Evolutionary conservation across 2,329 filamentous ascomycete genomes (phyloP), one percentile per base, ranked within the genome.

Genomic region (Aspergillus udagawae): DNA sequence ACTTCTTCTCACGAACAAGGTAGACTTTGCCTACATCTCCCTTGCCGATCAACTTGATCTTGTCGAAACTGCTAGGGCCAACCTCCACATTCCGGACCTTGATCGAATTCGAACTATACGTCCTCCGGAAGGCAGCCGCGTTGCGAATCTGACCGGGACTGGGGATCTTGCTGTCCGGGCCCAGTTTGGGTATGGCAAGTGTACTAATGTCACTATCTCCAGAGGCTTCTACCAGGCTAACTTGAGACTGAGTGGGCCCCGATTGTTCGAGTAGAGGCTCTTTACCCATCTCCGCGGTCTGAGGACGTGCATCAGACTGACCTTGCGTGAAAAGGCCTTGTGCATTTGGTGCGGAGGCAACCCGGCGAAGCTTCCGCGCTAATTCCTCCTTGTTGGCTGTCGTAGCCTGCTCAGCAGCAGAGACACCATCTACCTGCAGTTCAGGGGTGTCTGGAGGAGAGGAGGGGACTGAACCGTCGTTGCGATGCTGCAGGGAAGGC

Each of bases 11-110:
- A 65, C 92, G 85, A 52, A 99, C 94, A 65, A 99, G 80, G 73
- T 99, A 99, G 1, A 99, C 94, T 79, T 99, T 99, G 60, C 94
- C 94, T 25, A 99, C 94, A 75, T 99, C 94, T 57, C 94, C 94
- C 79, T 99, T 99, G 56, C 94, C 94, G 70, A 99, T 97, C 77
- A 99, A 83, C 76, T 99, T 99, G 77, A 99, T 97, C 84, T 99
- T 99, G 82, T 99, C 94, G 69, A 99, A 99, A 73, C 93, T 97
- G 61, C 90, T 83, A 0, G 94, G 94, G 0, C 92, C 90, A 38
- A 99, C 94, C 77, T 99, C 94, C 50, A 99, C 94, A 73, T 96
- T 92, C 67, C 94, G 86, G 64, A 97, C 91, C 78, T 99, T 99
- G 81, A 99, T 99, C 44, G 94, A 97, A 75, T 97, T 99, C 64